Base-by-base conservation (phyloP, 176 grass and related monocot species). In the Phragmites australis region DNA sequence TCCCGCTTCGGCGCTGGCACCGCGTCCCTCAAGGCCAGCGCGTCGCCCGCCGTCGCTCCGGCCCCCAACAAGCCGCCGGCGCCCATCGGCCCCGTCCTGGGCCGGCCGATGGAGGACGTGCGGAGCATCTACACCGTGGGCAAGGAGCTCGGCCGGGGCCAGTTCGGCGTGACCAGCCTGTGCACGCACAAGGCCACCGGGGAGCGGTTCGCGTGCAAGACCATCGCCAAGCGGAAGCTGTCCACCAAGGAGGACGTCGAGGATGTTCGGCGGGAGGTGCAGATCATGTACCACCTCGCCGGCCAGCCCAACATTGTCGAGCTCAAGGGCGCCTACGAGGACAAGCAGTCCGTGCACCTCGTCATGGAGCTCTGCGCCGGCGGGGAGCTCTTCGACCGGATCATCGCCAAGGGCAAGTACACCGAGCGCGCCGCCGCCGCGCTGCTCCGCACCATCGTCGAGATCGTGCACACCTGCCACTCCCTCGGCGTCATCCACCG, bases 261-360 rank as follows among this genome's bases (percentile, higher is more conserved):
- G 87, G 91, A 97, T 81, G 94, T 97, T 32, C 82, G 94, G 0
- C 85, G 94, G 2, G 94, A 97, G 89, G 94, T 94, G 31, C 94
- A 97, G 89, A 97, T 97, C 92, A 97, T 97, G 94, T 92, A 97
- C 92, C 94, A 97, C 91, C 94, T 97, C 11, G 87, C 94, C 6
- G 92, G 94, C 0, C 94, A 97, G 70, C 91, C 94, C 65, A 97
- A 94, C 76, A 70, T 97, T 60, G 94, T 97, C 2, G 94, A 94
- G 73, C 79, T 97, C 77, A 94, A 92, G 85, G 94, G 89, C 52
- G 94, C 89, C 5, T 97, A 88, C 78, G 94, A 97, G 80, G 91
- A 97, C 82, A 94, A 94, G 89, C 94, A 97, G 60, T 94, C 91
- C 0, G 94, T 94, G 61, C 94, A 97, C 87, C 87, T 97, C 19